Evolutionary conservation across 306 rosid species (phyloP).

Genomic region (Biancaea sappan): DNA sequence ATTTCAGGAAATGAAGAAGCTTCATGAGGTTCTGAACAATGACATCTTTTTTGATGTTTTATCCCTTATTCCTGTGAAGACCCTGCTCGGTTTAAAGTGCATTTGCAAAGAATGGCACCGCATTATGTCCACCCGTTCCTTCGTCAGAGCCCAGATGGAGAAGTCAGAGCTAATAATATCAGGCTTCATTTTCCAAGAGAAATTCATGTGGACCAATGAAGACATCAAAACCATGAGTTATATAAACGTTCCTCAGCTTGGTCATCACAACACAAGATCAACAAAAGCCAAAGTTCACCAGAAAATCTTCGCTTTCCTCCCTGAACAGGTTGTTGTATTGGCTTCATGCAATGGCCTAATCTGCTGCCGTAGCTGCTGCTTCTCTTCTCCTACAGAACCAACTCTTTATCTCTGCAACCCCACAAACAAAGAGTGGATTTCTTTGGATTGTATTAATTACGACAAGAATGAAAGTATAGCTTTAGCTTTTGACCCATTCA

Average conservation of each 20-base stretch:
- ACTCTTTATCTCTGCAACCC: slow-evolving; percentile 66
- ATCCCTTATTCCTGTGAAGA: slow-evolving; percentile 42
- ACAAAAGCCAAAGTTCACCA: slow-evolving; percentile 26
- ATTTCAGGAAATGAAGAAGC: slow-evolving; percentile 41
- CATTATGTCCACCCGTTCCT: slow-evolving; percentile 46
- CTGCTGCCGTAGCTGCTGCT: slow-evolving; percentile 59
- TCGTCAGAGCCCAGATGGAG: slow-evolving; percentile 46
- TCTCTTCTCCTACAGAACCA: slow-evolving; percentile 31
- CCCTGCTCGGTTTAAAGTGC: slow-evolving; percentile 42
- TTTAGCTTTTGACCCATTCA: slow-evolving; percentile 47
- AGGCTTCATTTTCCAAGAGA: slow-evolving; percentile 59
- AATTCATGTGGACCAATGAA: slow-evolving; percentile 31
- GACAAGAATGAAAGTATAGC: slow-evolving; percentile 34
- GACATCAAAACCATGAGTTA: slow-evolving; percentile 47
- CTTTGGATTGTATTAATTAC: slow-evolving; percentile 24
- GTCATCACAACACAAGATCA: not conserved
- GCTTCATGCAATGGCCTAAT: slow-evolving; percentile 58
- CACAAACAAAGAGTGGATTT: slow-evolving; percentile 44
- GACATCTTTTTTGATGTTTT: slow-evolving; percentile 46
- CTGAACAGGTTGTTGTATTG: slow-evolving; percentile 53
- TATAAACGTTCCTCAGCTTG: not conserved
- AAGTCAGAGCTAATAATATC: slow-evolving; percentile 28
- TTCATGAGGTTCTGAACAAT: not conserved
- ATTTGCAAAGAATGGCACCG: slow-evolving; percentile 48
- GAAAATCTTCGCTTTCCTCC: slow-evolving; percentile 47